phyloP scores from a whole-genome alignment of 176 grass and related monocot genomes.

The Rhynchospora breviuscula region DNA sequence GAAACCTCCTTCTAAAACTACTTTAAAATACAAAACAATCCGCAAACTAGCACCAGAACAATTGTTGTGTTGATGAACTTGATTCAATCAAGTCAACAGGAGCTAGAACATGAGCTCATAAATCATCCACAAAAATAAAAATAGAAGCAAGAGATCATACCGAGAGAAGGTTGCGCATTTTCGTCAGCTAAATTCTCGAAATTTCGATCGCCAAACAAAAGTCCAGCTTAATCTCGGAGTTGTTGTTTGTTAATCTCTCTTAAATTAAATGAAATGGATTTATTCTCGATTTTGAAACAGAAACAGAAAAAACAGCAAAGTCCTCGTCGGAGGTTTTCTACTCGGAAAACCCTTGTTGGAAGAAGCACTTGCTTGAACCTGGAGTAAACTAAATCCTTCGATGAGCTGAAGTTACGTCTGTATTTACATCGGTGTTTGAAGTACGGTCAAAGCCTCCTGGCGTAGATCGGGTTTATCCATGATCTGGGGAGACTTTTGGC shows the following conservation, averaged over 20 bases:
- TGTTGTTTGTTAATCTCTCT: neutral
- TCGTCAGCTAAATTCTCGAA: neutral
- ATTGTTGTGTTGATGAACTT: neutral
- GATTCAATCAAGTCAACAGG: neutral
- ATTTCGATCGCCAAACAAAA: neutral
- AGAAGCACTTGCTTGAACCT: neutral
- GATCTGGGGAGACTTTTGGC: neutral
- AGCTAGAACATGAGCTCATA: neutral
- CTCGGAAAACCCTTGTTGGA: neutral
- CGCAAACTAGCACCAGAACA: neutral
- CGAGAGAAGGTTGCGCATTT: constrained; percentile 52
- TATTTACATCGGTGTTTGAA: neutral
- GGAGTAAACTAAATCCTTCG: neutral
- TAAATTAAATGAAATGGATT: neutral
- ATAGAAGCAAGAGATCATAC: constrained; percentile 14
- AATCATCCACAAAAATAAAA: neutral
- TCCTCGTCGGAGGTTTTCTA: neutral
- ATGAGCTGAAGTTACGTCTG: too few species aligned
- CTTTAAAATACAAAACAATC: neutral
- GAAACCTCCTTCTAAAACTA: neutral
- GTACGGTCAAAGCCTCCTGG: neutral
- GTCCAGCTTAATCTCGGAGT: neutral
- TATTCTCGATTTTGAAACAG: neutral
- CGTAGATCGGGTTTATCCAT: neutral
- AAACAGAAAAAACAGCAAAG: neutral